Percentiles rank a stretch among this genome's conserved stretches.
These are phyloP conservation scores for Pythium phragmiticola DNA, from an alignment of 352 stramenopile species.

Conservation along the genomic window DNA sequence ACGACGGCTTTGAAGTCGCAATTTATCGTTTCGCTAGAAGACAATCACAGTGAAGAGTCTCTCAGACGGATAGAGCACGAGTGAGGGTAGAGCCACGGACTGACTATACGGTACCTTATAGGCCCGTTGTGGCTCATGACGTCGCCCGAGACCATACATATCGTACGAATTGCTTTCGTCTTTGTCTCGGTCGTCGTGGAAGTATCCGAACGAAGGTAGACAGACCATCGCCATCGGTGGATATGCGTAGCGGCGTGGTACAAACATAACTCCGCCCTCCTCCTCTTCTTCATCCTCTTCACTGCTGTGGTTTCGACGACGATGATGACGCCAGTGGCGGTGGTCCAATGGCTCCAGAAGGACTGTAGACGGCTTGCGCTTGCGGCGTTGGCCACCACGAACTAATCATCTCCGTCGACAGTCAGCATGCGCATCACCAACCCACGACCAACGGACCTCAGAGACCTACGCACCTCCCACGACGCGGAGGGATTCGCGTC, in stretches of 20 bases:
- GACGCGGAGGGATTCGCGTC: too few relatives aligned
- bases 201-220: slow-evolving; percentile 6
- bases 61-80: neutral
- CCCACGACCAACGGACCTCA: neutral
- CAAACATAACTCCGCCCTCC: neutral
- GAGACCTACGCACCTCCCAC: neutral
- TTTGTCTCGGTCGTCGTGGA: neutral
- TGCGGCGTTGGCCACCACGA: neutral
- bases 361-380: neutral
- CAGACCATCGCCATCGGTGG: slow-evolving; percentile 17
- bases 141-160: neutral
- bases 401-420: neutral
- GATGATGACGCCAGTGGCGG: neutral
- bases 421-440: neutral
- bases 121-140: neutral
- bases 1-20: neutral
- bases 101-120: neutral
- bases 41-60: neutral
- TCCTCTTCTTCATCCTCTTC: slow-evolving; percentile 11
- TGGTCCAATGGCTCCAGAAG: slow-evolving; percentile 6
- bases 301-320: slow-evolving; percentile 17
- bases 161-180: neutral
- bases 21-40: neutral
- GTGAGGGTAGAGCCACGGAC: neutral
- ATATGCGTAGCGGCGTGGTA: neutral